Conservation (phyloP, 2,329 filamentous ascomycete genomes). For the Xylariaceae sp. region DNA sequence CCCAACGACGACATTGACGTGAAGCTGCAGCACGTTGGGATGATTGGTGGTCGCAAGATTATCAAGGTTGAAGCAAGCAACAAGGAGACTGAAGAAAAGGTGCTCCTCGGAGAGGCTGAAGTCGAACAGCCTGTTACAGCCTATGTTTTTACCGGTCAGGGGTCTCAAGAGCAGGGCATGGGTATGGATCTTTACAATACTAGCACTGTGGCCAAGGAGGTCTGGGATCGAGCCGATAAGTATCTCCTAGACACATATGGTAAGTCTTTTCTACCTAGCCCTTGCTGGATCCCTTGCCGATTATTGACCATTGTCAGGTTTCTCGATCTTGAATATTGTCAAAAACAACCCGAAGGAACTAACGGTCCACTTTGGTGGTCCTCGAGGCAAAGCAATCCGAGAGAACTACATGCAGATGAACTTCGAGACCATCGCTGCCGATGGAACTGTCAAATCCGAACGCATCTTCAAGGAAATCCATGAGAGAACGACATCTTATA, state of each 20-base stretch:
- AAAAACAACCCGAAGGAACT: constrained; percentile 99
- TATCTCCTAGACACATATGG: constrained; percentile 99
- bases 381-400: constrained; percentile 93
- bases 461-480: constrained; percentile 99
- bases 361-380: constrained; percentile 96
- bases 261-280: constrained; percentile 46
- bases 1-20: constrained; percentile 95
- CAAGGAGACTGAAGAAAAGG: constrained; percentile 94
- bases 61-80: constrained; percentile 98
- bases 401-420: constrained; percentile 99
- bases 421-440: constrained; percentile 93
- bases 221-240: constrained; percentile 97
- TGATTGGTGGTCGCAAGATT: constrained; percentile 98
- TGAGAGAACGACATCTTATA: constrained; percentile 93
- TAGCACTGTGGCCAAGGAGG: constrained; percentile 91
- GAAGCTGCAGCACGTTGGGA: constrained; percentile 93
- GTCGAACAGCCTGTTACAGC: constrained; percentile 96
- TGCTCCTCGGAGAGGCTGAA: constrained; percentile 91
- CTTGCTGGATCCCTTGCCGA: neutral
- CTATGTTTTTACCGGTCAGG: constrained; percentile 98
- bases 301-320: constrained; percentile 56
- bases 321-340: constrained; percentile 98
- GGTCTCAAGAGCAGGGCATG: constrained; percentile 99
- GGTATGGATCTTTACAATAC: constrained; percentile 97
- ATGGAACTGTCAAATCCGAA: constrained; percentile 94